phyloP scores from a whole-genome alignment of 2,329 filamentous ascomycete species.

The Alternaria ethzedia region DNA sequence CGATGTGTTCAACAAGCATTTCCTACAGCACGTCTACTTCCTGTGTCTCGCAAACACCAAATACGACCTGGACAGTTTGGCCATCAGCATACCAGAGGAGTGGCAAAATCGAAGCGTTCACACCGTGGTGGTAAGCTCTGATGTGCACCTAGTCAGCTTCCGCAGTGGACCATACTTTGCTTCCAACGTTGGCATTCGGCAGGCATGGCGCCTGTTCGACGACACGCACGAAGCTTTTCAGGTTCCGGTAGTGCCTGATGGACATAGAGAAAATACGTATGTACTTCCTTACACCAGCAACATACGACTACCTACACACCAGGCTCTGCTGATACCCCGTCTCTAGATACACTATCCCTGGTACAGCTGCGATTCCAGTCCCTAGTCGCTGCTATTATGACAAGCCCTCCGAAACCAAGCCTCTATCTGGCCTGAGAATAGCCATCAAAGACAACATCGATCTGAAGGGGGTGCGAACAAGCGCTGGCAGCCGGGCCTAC shows the following conservation, averaged over 20 bases:
- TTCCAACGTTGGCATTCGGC: background rate
- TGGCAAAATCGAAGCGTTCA: background rate
- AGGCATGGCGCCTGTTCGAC: background rate
- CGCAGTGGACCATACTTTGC: background rate
- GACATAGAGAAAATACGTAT: background rate
- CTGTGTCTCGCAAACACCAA: background rate
- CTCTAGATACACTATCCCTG: background rate
- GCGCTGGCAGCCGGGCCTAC: background rate
- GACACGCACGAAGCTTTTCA: background rate
- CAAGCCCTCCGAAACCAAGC: background rate
- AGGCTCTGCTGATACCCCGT: rapidly evolving
- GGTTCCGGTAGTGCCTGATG: background rate
- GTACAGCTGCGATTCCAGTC: background rate
- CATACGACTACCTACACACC: no score
- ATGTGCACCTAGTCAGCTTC: background rate
- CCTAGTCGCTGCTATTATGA: background rate
- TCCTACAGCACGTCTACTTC: background rate
- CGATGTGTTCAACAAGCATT: background rate
- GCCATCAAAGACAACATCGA: background rate
- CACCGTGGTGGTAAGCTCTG: background rate
- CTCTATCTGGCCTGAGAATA: background rate
- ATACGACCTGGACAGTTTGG: no score
- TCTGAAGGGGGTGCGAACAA: background rate
- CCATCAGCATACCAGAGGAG: background rate
- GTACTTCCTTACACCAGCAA: rapidly evolving